Evolutionary conservation across 306 rosid genomes (phyloP).

Genomic region (Prunus mume): DNA sequence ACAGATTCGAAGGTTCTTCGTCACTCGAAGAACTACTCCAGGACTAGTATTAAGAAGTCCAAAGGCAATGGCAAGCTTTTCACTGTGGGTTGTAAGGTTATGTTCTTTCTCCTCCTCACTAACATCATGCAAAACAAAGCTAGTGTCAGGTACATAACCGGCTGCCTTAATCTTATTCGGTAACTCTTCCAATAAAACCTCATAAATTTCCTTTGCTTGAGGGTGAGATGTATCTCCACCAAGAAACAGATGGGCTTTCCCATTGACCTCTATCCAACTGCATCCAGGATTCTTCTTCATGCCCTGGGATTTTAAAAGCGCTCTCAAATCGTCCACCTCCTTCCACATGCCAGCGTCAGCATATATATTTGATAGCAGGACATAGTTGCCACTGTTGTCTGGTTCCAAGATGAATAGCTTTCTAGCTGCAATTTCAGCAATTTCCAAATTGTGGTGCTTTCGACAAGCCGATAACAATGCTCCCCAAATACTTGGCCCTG

Average conservation of each 20-base stretch:
- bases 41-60: slow-evolving; percentile 29
- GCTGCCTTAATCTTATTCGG: slow-evolving; percentile 21
- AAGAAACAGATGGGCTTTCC: slow-evolving; percentile 28
- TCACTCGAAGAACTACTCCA: slow-evolving; percentile 18
- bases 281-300: slow-evolving; percentile 35
- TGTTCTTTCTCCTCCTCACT: slow-evolving; percentile 37
- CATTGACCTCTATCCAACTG: slow-evolving; percentile 30
- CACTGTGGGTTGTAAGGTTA: slow-evolving; percentile 25
- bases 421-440: slow-evolving; percentile 24
- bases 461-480: slow-evolving; percentile 30
- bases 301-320: slow-evolving; percentile 7
- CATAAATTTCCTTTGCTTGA: slow-evolving; percentile 22
- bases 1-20: slow-evolving; percentile 31
- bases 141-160: slow-evolving; percentile 30
- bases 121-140: slow-evolving; percentile 25
- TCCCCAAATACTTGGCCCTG: slow-evolving; percentile 32
- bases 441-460: slow-evolving; percentile 17
- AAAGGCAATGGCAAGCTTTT: slow-evolving; percentile 34
- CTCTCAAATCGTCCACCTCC: slow-evolving; percentile 23
- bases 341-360: slow-evolving; percentile 32
- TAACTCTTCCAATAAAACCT: slow-evolving; percentile 15
- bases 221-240: slow-evolving; percentile 31
- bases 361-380: slow-evolving; percentile 32
- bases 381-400: slow-evolving; percentile 26
- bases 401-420: slow-evolving; percentile 25